Evolutionary conservation across 768 basidiomycete species (phyloP).

Genomic region (Russula virescens): DNA sequence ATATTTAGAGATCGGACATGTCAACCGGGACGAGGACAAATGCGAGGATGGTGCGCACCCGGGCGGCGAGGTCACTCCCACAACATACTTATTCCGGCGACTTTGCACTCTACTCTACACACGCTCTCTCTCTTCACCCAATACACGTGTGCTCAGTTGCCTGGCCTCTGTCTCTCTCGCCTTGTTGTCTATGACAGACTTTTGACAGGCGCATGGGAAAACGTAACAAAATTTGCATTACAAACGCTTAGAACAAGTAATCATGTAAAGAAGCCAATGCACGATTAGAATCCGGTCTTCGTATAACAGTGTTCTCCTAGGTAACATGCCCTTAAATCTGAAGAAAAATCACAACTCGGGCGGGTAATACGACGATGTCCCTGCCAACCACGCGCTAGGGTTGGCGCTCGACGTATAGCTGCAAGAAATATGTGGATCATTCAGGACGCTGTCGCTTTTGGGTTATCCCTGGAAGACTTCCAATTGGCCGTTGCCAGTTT

Average conservation of each 20-base stretch:
- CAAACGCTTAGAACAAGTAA: conserved; percentile 2
- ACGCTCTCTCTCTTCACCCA: too few relatives aligned
- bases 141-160: too few relatives aligned
- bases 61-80: too few relatives aligned
- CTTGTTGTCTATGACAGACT: background rate
- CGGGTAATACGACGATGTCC: background rate
- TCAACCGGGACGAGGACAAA: background rate
- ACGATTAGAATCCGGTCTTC: conserved; percentile 12
- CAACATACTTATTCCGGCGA: background rate
- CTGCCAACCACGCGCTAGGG: background rate
- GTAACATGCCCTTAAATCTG: background rate
- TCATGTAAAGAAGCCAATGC: conserved; percentile 1
- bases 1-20: background rate
- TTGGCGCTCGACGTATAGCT: background rate
- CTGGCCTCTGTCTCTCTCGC: background rate
- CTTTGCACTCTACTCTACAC: background rate
- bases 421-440: conserved; percentile 6
- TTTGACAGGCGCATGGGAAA: background rate
- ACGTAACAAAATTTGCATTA: conserved; percentile 4
- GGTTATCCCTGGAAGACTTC: conserved; percentile 63
- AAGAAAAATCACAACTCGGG: background rate
- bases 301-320: conserved; percentile 1
- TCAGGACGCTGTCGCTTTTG: conserved; percentile 17
- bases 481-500: conserved; percentile 71
- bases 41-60: too few relatives aligned